phyloP scores from a whole-genome alignment of 805 yeast species.

The Metschnikowia cerradonensis region DNA sequence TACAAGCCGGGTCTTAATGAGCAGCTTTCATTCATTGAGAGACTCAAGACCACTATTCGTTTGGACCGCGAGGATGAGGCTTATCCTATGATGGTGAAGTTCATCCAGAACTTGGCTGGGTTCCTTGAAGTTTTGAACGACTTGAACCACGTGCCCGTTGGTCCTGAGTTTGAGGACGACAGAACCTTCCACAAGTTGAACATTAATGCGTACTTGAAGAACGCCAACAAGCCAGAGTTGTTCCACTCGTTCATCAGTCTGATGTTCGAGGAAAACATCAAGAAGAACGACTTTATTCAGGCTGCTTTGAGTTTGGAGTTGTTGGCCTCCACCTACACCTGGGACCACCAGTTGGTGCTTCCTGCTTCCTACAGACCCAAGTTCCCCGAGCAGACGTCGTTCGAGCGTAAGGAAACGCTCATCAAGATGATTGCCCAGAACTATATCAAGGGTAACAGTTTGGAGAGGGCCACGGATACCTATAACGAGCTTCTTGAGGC shows the following conservation, averaged over 20 bases:
- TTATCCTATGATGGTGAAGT: constrained; percentile 43
- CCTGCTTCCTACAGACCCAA: constrained; percentile 60
- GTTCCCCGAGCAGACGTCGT: constrained; percentile 76
- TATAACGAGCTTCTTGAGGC: constrained; percentile 75
- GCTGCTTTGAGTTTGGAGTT: constrained; percentile 80
- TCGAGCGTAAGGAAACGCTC: constrained; percentile 73
- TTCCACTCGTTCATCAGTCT: constrained; percentile 76
- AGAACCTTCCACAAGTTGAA: constrained; percentile 75
- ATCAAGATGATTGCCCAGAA: constrained; percentile 66
- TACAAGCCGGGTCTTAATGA: constrained; percentile 56
- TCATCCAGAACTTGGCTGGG: constrained; percentile 52
- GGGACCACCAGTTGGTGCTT: constrained; percentile 59
- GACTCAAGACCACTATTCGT: constrained; percentile 46
- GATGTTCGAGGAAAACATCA: constrained; percentile 61
- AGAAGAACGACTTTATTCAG: constrained; percentile 64
- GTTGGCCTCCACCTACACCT: constrained; percentile 68
- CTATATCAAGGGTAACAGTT: constrained; percentile 64
- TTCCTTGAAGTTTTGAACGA: constrained; percentile 65
- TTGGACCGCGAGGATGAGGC: constrained; percentile 66
- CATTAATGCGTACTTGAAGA: constrained; percentile 70
- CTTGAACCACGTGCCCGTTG: constrained; percentile 69
- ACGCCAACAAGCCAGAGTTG: constrained; percentile 74
- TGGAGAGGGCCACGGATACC: constrained; percentile 75
- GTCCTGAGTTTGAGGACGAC: constrained; percentile 83
- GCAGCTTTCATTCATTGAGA: constrained; percentile 49